Conservation (phyloP, 78 protist genomes). For the Tieghemostelium lacteum region DNA sequence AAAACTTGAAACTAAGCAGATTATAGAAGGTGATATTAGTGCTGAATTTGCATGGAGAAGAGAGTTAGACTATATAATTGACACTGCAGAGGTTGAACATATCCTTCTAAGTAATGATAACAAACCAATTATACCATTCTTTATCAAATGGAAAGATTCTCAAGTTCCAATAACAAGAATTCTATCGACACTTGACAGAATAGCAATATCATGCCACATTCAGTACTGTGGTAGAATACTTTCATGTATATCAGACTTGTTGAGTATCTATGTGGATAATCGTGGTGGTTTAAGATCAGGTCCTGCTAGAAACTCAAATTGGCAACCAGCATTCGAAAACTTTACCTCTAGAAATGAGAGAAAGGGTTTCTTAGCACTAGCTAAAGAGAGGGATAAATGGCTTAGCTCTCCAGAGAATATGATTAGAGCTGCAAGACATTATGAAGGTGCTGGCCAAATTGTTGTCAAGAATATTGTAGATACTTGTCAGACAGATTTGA, state of each 20-base stretch:
- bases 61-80: slow-evolving; percentile 24
- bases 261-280: slow-evolving; percentile 21
- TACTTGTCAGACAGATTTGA: not conserved
- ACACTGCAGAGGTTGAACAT: slow-evolving; percentile 27
- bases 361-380: slow-evolving; percentile 29
- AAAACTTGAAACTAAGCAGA: not conserved
- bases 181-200: slow-evolving; percentile 23
- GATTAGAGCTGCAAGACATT: slow-evolving; percentile 55
- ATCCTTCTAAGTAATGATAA: not conserved
- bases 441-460: slow-evolving; percentile 74
- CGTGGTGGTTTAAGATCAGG: slow-evolving; percentile 62
- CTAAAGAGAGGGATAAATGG: slow-evolving; percentile 57
- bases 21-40: slow-evolving; percentile 47
- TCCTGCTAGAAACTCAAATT: slow-evolving; percentile 15
- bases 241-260: slow-evolving; percentile 33
- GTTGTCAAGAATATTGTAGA: slow-evolving; percentile 54
- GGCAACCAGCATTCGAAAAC: slow-evolving; percentile 13
- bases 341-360: slow-evolving; percentile 26
- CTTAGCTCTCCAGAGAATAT: slow-evolving; percentile 24
- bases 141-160: slow-evolving; percentile 36
- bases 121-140: slow-evolving; percentile 11
- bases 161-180: slow-evolving; percentile 4
- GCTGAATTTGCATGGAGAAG: slow-evolving; percentile 38
- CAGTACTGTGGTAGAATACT: slow-evolving; percentile 30
- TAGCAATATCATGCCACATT: slow-evolving; percentile 13